Conservation (phyloP, 768 basidiomycete genomes). For the Naganishia randhawae region DNA sequence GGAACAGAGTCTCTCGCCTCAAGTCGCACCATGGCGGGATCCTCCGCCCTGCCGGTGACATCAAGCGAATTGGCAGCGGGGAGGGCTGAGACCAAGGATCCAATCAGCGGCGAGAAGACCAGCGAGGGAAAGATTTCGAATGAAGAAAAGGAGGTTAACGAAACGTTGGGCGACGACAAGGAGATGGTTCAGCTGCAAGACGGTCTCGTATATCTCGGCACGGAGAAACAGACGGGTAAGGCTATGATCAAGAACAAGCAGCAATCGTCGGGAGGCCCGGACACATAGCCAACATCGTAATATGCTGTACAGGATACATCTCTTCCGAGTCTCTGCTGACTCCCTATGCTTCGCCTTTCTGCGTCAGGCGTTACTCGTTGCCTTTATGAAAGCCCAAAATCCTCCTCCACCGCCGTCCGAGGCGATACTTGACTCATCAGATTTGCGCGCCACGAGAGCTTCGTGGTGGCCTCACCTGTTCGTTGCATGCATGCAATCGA, state of each 20-base stretch:
- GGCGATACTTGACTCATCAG: slow-evolving; percentile 44
- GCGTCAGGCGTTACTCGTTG: slow-evolving; percentile 21
- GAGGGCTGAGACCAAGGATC: too few relatives aligned
- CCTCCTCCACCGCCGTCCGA: slow-evolving; percentile 48
- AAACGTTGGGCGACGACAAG: not conserved
- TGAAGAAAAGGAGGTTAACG: not conserved
- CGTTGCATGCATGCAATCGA: slow-evolving; percentile 70
- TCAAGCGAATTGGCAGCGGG: not conserved
- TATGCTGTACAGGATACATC: not conserved
- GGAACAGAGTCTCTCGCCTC: slow-evolving; percentile 6
- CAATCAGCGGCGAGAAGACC: not conserved
- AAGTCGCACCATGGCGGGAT: slow-evolving; percentile 1
- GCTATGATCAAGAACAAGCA: slow-evolving; percentile 25
- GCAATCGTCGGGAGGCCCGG: slow-evolving; percentile 15
- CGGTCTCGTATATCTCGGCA: slow-evolving; percentile 22
- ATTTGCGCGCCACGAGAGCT: slow-evolving; percentile 66
- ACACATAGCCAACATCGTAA: slow-evolving; percentile 17
- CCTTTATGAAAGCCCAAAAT: slow-evolving; percentile 44
- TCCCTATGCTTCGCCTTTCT: not conserved
- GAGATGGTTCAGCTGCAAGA: slow-evolving; percentile 22
- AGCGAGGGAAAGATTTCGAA: not conserved
- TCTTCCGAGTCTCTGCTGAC: not conserved
- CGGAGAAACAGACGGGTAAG: slow-evolving; percentile 25
- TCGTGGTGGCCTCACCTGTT: slow-evolving; percentile 61
- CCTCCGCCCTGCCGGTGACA: not conserved